A percentile compares a stretch with the other conserved stretches of the same genome.
Evolutionary conservation across 2,329 filamentous ascomycete species (phyloP).

Genomic region (Neospermospora avenae): DNA sequence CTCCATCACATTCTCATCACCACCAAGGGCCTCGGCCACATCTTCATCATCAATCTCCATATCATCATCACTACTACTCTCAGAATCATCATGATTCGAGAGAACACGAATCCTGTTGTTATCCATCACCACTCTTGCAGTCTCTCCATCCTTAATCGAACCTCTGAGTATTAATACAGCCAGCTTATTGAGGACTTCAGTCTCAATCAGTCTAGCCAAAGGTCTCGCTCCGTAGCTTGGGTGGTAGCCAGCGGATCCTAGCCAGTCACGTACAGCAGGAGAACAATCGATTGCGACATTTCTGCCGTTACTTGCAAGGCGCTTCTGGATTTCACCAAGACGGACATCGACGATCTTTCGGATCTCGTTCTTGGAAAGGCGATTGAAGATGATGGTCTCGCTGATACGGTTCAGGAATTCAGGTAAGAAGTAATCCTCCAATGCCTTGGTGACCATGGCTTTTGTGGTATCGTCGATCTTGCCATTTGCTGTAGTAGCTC

Average conservation of each 20-base stretch:
- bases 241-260: conserved; percentile 88
- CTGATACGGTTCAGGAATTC: conserved; percentile 99
- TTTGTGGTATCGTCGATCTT: conserved; percentile 80
- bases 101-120: conserved; percentile 78
- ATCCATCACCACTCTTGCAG: conserved; percentile 72
- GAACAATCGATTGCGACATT: conserved; percentile 83
- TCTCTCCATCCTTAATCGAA: conserved; percentile 80
- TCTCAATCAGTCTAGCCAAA: conserved; percentile 86
- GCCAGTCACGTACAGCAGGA: conserved; percentile 85
- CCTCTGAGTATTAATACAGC: conserved; percentile 89
- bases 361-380: conserved; percentile 84
- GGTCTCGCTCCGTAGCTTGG: conserved; percentile 93
- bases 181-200: conserved; percentile 90
- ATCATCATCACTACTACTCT: conserved; percentile 72
- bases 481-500: conserved; percentile 74
- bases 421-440: conserved; percentile 94
- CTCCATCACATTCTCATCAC: conserved; percentile 60
- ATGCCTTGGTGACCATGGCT: conserved; percentile 84
- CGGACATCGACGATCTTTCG: conserved; percentile 93
- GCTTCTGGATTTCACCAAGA: conserved; percentile 83
- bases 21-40: conserved; percentile 55
- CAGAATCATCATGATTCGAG: conserved; percentile 78
- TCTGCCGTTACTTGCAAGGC: conserved; percentile 78
- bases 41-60: conserved; percentile 54
- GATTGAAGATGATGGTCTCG: conserved; percentile 97